Conservation (phyloP, 495 filamentous ascomycete species). For the Staphylotrichum tortipilum region DNA sequence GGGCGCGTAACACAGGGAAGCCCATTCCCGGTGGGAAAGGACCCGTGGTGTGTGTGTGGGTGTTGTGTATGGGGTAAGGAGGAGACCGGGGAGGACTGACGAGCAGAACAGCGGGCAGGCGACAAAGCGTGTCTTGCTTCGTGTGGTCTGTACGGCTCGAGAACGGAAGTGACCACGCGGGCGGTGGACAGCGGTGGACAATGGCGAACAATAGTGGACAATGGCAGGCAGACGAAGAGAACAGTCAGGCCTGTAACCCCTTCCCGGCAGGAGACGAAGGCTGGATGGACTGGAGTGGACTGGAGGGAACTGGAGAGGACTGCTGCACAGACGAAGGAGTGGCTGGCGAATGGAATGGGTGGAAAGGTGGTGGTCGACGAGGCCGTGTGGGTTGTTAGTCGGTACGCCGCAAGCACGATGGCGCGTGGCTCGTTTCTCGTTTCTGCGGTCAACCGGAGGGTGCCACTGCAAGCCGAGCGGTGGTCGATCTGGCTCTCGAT, state of each 20-base stretch:
- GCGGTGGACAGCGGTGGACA: neutral
- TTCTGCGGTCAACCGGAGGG: too few relatives aligned
- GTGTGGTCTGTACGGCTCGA: neutral
- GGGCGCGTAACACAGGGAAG: neutral
- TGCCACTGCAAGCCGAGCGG: constrained; percentile 1
- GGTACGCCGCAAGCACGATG: neutral
- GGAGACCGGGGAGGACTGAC: constrained; percentile 5
- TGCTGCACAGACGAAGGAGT: too few relatives aligned
- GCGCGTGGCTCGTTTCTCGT: neutral
- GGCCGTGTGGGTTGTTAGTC: too few relatives aligned
- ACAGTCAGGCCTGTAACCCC: constrained; percentile 11
- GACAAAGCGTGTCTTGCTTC: neutral
- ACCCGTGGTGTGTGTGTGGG: constrained; percentile 1
- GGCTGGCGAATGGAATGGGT: neutral
- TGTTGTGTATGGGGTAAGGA: too few relatives aligned
- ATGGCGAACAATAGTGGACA: too few relatives aligned
- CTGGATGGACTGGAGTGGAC: too few relatives aligned
- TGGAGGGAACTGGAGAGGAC: too few relatives aligned
- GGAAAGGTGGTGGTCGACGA: too few relatives aligned
- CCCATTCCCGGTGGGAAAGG: neutral
- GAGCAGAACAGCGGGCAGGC: constrained; percentile 6
- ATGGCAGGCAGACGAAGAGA: constrained; percentile 1
- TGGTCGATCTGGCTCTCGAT: too few relatives aligned
- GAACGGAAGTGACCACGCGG: constrained; percentile 2
- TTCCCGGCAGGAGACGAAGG: constrained; percentile 20